Conservation (phyloP, 2,329 filamentous ascomycete species). For the Aspergillus sojae region DNA sequence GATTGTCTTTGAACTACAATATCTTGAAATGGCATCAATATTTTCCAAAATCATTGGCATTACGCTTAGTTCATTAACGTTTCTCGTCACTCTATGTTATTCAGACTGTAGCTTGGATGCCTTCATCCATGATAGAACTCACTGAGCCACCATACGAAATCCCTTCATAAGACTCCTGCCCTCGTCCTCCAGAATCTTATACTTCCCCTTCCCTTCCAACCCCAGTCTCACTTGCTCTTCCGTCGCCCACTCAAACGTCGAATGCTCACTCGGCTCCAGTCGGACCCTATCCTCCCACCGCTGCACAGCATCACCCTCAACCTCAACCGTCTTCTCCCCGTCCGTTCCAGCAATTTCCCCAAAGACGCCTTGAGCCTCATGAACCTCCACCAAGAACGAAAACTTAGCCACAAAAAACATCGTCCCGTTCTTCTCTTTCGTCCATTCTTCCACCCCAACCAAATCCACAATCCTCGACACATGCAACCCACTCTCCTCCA, state of each 20-base stretch:
- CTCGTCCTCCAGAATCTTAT: slow-evolving; percentile 25
- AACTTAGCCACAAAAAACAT: slow-evolving; percentile 35
- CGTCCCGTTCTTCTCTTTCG: slow-evolving; percentile 26
- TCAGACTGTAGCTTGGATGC: background rate
- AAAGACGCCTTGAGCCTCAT: slow-evolving; percentile 19
- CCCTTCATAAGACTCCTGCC: slow-evolving; percentile 27
- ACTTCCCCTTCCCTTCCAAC: slow-evolving; percentile 18
- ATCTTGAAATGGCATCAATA: too few species aligned
- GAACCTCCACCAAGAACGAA: slow-evolving; percentile 42
- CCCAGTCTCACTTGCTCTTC: slow-evolving; percentile 36
- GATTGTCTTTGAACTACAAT: background rate
- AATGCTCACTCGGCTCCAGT: slow-evolving; percentile 40
- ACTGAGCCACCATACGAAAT: slow-evolving; percentile 17
- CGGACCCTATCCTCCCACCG: slow-evolving; percentile 29
- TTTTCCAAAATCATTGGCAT: background rate
- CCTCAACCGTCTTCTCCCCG: slow-evolving; percentile 31
- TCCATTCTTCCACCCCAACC: slow-evolving; percentile 39
- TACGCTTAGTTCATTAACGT: background rate
- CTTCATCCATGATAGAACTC: background rate
- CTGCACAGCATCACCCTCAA: slow-evolving; percentile 18
- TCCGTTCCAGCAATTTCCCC: slow-evolving; percentile 13
- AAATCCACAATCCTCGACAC: slow-evolving; percentile 47
- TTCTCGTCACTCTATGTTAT: background rate
- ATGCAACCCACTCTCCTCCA: slow-evolving; percentile 55
- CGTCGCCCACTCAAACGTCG: slow-evolving; percentile 39